Evolutionary conservation across 1,284 basidiomycete species (phyloP).

Genomic region (Pseudozyma pruni): DNA sequence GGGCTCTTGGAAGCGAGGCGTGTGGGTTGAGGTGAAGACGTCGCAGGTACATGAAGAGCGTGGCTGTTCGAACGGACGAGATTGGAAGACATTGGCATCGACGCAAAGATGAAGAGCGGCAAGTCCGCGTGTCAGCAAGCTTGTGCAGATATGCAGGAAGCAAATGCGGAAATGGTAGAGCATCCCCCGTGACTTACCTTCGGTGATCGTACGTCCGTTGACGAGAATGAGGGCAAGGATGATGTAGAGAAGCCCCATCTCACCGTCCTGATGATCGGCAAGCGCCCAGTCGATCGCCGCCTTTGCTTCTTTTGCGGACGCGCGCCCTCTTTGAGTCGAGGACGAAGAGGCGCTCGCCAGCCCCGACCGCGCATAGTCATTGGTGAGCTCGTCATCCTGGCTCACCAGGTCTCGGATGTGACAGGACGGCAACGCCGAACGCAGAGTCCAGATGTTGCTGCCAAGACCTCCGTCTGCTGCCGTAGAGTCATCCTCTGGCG

Average conservation of each 20-base stretch:
- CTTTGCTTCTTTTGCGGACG: constrained; percentile 5
- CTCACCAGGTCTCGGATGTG: constrained; percentile 14
- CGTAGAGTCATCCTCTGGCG: constrained; percentile 5
- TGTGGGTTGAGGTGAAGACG: constrained; percentile 31
- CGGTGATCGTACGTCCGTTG: constrained; percentile 62
- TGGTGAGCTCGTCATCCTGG: constrained; percentile 18
- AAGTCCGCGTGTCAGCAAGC: constrained; percentile 5
- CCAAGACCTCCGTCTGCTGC: constrained; percentile 12
- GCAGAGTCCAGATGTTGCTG: constrained; percentile 28
- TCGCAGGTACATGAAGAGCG: constrained; percentile 30
- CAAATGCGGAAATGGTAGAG: not conserved
- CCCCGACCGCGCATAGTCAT: constrained; percentile 10
- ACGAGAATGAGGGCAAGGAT: constrained; percentile 66
- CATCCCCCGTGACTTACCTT: constrained; percentile 48
- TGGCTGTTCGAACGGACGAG: constrained; percentile 10
- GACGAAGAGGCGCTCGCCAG: constrained; percentile 1
- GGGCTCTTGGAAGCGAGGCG: constrained; percentile 20
- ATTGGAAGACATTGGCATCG: too few relatives aligned
- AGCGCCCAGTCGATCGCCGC: constrained; percentile 36
- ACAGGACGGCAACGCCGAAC: constrained; percentile 15
- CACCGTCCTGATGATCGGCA: constrained; percentile 51
- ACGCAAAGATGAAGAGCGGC: not conserved
- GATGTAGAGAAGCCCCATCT: constrained; percentile 63
- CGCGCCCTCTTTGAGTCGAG: constrained; percentile 11
- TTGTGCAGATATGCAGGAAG: not conserved